Base-by-base conservation (phyloP, 345 rosid species). In the Acer yangbiense region DNA sequence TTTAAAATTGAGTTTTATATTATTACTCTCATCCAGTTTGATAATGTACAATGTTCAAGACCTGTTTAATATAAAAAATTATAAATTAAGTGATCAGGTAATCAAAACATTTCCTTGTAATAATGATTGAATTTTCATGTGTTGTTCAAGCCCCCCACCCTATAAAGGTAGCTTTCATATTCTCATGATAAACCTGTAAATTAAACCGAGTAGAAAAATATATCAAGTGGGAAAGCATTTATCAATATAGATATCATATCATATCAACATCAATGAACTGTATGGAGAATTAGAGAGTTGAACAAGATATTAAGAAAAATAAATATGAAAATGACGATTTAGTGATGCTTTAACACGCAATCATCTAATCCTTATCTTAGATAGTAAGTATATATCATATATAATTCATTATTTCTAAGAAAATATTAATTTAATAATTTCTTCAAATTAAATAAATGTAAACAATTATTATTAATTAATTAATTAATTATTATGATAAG, bases 271-370 rank as follows among this genome's bases (percentile, higher is more conserved):
- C 54, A 32, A 63, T 10, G 10, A 43, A 35, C 8, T 7, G 20
- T 29, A 1, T 35, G 7, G 23, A 44, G 69, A 35, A 35, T 35
- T 35, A 35, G 39, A 43, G 11, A 43, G 46, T 65, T 75, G 71
- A 75, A 75, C 18, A 64, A 18, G 9, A 29, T 20, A 32, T 29
- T 52, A 9, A 27, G 2, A 39, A 60, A 25, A 54, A 9, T 1
- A 10, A 46, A 46, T 10, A 46, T 2, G 11, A 46, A 46, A 44
- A 82, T 78, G 87, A 80, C 82, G 85, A 78, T 66, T 20, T 20
- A 6, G n/a, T 69, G 84, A 82, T 77, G 82, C 69, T 68, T 63
- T 25, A 72, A 60, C 82, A 78, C 79, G 89, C 84, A 63, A 80
- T 79, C 80, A 9, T 7, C 46, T 39, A 17, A 14, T 9, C 50